Base-by-base conservation (phyloP, 257 asterid genomes). In the Nicotiana sylvestris region DNA sequence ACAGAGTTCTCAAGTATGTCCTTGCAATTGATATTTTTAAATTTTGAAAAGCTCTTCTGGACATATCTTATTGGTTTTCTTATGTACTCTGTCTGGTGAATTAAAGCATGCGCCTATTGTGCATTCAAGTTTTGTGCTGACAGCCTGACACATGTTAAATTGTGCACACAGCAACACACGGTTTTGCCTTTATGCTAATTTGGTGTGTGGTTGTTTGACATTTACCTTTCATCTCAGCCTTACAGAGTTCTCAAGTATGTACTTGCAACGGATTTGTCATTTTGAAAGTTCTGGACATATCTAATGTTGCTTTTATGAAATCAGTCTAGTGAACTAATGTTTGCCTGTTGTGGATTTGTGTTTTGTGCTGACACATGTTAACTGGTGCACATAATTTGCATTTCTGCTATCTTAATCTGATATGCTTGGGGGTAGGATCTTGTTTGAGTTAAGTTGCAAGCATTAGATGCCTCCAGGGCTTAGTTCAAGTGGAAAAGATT, bases 141-240 rank as follows among this genome's bases (percentile, higher is more conserved):
- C 51, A 43, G 51, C 12, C 12, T 9, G 12, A 51, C 27, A 27
- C 80, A 76, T 49, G 27, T 51, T 33, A 51, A n/a, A 15, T 15
- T 13, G 64, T 51, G 27, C 43, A 7, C 5, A 25, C 9, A 29
- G 53, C 53, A 27, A n/a, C 46, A 3, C 5, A 46, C 16, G 1
- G 29, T 51, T 72, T 76, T 51, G 80, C 27, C 9, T 51, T 2
- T 51, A 29, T 76, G 80, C 64, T 51, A 72, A 18, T 37, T 49
- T 51, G 64, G 53, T 76, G 16, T 93, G 85, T 91, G 97, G 84
- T 96, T 97, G 99, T 93, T 96, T 89, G 98, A 94, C 89, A 94
- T 94, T 98, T 97, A 94, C 83, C 98, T 96, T 66, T 90, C 98
- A 15, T 92, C 97, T 87, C 88, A 86, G 82, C 98, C 98, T 82